Percentiles rank a stretch among this genome's conserved stretches.
phyloP scores from a whole-genome alignment of 2,329 filamentous ascomycete genomes.

The Alternaria conjuncta region DNA sequence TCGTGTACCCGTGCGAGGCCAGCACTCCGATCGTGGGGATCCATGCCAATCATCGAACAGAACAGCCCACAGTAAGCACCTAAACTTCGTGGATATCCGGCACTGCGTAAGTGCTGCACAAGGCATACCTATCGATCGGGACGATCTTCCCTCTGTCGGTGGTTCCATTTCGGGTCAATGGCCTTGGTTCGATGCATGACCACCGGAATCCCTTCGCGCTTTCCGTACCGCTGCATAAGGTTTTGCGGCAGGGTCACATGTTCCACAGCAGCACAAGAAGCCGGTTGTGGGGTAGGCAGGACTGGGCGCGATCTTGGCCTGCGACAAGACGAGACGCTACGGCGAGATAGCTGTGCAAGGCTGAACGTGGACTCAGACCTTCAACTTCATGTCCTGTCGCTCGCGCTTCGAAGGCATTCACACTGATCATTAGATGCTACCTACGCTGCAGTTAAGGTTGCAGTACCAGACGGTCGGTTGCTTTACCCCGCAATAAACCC shows the following conservation, averaged over 20 bases:
- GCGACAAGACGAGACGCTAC: slow-evolving; percentile 1
- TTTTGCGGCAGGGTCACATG: not conserved
- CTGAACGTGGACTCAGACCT: not conserved
- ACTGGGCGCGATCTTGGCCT: slow-evolving; percentile 3
- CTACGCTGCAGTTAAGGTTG: not conserved
- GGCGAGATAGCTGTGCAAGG: slow-evolving; percentile 4
- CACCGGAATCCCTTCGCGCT: not conserved
- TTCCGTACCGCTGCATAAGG: not conserved
- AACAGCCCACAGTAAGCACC: not conserved
- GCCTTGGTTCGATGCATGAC: not conserved
- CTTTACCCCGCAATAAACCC: slow-evolving; percentile 36
- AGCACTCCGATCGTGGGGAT: not conserved
- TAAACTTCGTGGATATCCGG: not conserved
- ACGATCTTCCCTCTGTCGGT: not conserved
- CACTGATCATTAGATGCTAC: not conserved
- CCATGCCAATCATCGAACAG: not conserved
- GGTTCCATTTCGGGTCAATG: slow-evolving; percentile 8
- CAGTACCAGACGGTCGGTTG: slow-evolving; percentile 14
- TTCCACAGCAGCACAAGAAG: slow-evolving; percentile 8
- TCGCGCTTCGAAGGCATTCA: not conserved
- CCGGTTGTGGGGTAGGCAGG: slow-evolving; percentile 14
- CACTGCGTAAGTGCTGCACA: not conserved
- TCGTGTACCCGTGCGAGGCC: not conserved
- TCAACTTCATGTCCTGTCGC: not conserved
- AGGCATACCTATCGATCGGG: not conserved